These are phyloP conservation scores for Alisma plantagoaquatica DNA, from an alignment of 106 monocot genomes.

Conservation along the genomic window DNA sequence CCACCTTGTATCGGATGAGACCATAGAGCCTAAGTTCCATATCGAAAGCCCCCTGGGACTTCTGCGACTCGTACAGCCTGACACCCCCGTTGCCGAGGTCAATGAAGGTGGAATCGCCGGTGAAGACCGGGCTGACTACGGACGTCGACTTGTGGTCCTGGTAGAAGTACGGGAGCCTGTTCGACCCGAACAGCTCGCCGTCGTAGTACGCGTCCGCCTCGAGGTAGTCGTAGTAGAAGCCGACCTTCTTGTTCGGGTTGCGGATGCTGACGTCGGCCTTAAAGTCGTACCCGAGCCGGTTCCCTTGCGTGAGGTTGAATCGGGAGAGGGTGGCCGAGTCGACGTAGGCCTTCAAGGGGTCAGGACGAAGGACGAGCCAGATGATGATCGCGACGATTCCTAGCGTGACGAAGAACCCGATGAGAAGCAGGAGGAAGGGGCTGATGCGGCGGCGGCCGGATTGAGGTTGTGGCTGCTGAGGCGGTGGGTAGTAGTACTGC, in stretches of 20 bases:
- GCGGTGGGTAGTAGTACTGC: neutral
- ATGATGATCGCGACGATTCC: slow-evolving; percentile 46
- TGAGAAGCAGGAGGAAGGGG: slow-evolving; percentile 12
- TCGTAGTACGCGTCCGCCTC: slow-evolving; percentile 8
- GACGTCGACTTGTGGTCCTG: slow-evolving; percentile 13
- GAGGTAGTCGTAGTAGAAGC: slow-evolving; percentile 13
- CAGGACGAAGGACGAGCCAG: slow-evolving; percentile 64
- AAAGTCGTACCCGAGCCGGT: slow-evolving; percentile 7
- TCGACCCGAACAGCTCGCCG: slow-evolving; percentile 20
- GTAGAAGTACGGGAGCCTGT: slow-evolving; percentile 7
- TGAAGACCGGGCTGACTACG: neutral
- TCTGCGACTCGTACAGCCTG: neutral
- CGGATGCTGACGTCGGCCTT: slow-evolving; percentile 5
- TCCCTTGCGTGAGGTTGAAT: slow-evolving; percentile 29
- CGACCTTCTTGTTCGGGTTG: slow-evolving; percentile 10
- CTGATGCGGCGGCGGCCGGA: slow-evolving; percentile 2
- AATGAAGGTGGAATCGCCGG: neutral
- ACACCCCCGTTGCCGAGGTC: neutral
- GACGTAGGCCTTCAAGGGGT: slow-evolving; percentile 31
- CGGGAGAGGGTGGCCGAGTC: slow-evolving; percentile 29
- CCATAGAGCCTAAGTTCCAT: neutral
- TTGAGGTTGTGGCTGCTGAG: neutral
- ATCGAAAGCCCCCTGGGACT: neutral
- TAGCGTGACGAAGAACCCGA: slow-evolving; percentile 27
- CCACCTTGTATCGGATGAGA: slow-evolving; percentile 10